Base-by-base conservation (phyloP, 257 asterid genomes). In the Verbascum thapsus region DNA sequence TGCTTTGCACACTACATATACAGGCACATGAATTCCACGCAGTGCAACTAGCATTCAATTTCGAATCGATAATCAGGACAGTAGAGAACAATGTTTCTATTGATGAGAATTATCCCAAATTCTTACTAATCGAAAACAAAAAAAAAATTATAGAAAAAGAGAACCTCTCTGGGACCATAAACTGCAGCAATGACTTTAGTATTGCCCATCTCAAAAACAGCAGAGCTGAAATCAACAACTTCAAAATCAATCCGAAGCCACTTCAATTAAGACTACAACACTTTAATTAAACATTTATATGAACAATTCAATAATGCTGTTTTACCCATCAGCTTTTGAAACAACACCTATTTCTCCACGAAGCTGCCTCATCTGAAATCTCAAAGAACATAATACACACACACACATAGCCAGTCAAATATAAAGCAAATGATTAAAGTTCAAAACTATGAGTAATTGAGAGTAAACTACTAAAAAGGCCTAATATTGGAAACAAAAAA, bases 151-250 rank as follows among this genome's bases (percentile, higher is more conserved):
- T 26, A 19, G 49, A 26, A 45, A 66, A n/a, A 43, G 53, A 62
- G 20, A 58, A 91, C 98, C 96, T 90, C 96, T 79, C 96, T 82
- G 11, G 99, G 99, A 37, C 97, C 97, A 77, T 87, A 94, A 38
- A 94, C 95, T 22, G 97, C 99, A 61, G 99, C 97, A 78, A 94
- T 87, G 69, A 94, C 99, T 87, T 87, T 90, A 50, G 96, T 90
- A 72, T 90, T 94, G 9, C 97, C 99, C 99, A 94, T 94, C 63
- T 94, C 99, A 56, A 94, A 89, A 53, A 78, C 64, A 58, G 99
- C 97, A 15, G 99, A 94, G 71, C 98, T 91, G 92, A 88, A 83
- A 55, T n/a, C 26, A 72, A 58, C 19, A 67, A 16, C 62, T 57
- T 22, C n/a, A n/a, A 53, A 20, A 41, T 65, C 15, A 50, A 49